phyloP scores from a whole-genome alignment of 495 filamentous ascomycete species.

The Tuber brumale region DNA sequence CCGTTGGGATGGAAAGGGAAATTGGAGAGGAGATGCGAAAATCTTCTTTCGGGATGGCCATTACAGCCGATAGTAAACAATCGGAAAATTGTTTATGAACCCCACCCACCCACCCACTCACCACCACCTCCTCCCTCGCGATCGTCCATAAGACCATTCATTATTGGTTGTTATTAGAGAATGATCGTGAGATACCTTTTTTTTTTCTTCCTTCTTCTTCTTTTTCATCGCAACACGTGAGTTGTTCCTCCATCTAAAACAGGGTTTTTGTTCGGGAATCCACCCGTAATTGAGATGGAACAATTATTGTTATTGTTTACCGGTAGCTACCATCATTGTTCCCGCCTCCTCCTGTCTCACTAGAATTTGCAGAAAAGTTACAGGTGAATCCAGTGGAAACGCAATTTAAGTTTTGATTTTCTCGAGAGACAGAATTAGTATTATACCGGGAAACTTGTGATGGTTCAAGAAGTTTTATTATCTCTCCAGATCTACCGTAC shows the following conservation, averaged over 20 bases:
- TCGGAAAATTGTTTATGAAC: not conserved
- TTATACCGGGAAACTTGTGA: not conserved
- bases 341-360: too few relatives aligned
- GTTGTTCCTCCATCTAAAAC: too few relatives aligned
- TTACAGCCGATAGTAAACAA: constrained; percentile 14
- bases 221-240: not conserved
- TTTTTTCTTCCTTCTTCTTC: too few relatives aligned
- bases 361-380: not conserved
- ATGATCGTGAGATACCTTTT: not conserved
- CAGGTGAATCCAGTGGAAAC: not conserved
- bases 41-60: constrained; percentile 36
- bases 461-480: not conserved
- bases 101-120: not conserved
- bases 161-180: too few relatives aligned
- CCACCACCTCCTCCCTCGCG: too few relatives aligned
- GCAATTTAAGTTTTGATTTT: not conserved
- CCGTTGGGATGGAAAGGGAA: constrained; percentile 35
- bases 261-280: too few relatives aligned
- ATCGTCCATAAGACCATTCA: too few relatives aligned
- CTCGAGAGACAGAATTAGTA: not conserved
- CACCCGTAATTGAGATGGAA: not conserved
- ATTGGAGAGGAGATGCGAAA: constrained; percentile 31
- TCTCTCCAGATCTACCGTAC: not conserved
- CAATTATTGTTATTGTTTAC: not conserved
- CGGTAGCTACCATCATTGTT: too few relatives aligned